Conservation (phyloP, 2,329 filamentous ascomycete species). For the Colletotrichum horii region DNA sequence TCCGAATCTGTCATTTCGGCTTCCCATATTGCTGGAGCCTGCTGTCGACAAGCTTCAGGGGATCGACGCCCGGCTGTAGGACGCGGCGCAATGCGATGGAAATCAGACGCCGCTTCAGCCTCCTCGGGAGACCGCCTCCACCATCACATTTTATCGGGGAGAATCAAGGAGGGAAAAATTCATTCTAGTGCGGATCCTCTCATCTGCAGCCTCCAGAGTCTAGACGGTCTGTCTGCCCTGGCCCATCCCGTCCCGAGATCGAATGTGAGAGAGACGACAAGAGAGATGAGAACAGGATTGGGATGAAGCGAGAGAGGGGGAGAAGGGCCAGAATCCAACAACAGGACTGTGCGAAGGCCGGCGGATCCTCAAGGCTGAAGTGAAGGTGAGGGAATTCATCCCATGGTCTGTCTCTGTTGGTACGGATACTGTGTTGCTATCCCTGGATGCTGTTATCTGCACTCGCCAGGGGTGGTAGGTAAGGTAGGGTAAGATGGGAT, state of each 20-base stretch:
- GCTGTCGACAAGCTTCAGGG: not conserved
- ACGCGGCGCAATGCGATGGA: not conserved
- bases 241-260: not conserved
- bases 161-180: not conserved
- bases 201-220: not conserved
- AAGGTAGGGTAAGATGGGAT: not conserved
- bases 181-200: not conserved
- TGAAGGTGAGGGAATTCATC: not conserved
- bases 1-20: slow-evolving; percentile 1
- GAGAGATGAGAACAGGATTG: not conserved
- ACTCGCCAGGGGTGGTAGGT: not conserved
- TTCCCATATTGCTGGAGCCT: not conserved
- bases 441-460: not conserved
- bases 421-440: not conserved
- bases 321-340: not conserved
- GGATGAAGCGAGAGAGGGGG: not conserved
- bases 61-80: not conserved
- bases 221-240: not conserved
- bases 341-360: not conserved
- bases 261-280: not conserved
- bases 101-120: slow-evolving; percentile 1
- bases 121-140: not conserved
- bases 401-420: not conserved
- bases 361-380: not conserved
- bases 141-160: not conserved